Conservation (phyloP, 768 basidiomycete genomes). For the Pleurotus citrinopileatus region DNA sequence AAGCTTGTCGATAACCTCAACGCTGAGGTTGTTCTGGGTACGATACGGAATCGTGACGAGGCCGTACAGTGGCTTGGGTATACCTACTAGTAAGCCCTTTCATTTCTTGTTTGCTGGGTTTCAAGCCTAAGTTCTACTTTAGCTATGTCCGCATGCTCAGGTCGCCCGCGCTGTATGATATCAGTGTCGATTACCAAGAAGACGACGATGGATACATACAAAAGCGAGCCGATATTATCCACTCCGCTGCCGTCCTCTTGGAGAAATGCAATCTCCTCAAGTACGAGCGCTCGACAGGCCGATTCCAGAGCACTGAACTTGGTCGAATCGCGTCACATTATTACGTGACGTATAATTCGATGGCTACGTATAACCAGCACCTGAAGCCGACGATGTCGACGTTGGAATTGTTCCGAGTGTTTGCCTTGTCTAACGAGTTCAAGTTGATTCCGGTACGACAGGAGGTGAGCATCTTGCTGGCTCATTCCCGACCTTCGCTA, state of each 20-base stretch:
- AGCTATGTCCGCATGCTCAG: slow-evolving; percentile 96
- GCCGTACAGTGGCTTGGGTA: slow-evolving; percentile 98
- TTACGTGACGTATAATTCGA: slow-evolving; percentile 92
- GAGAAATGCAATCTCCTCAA: slow-evolving; percentile 95
- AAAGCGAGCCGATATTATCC: slow-evolving; percentile 91
- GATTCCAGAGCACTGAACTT: slow-evolving; percentile 91
- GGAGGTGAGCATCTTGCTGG: slow-evolving; percentile 35
- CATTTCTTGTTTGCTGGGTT: slow-evolving; percentile 11
- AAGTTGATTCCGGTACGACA: slow-evolving; percentile 84
- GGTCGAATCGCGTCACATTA: slow-evolving; percentile 94
- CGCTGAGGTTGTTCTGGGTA: slow-evolving; percentile 95
- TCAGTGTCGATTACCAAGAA: slow-evolving; percentile 88
- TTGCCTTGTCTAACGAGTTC: slow-evolving; percentile 95
- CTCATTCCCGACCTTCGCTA: slow-evolving; percentile 6
- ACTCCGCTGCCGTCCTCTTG: slow-evolving; percentile 88
- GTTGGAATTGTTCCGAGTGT: slow-evolving; percentile 92
- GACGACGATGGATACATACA: slow-evolving; percentile 82
- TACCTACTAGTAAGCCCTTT: slow-evolving; percentile 76
- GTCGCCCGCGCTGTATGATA: slow-evolving; percentile 82
- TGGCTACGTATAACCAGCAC: slow-evolving; percentile 97
- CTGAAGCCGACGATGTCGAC: slow-evolving; percentile 82
- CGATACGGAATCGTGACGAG: slow-evolving; percentile 92
- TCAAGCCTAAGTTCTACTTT: slow-evolving; percentile 8
- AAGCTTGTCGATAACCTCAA: slow-evolving; percentile 95
- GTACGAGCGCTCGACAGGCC: slow-evolving; percentile 85